A percentile compares a stretch with the other conserved stretches of the same genome.
phyloP scores from a whole-genome alignment of 306 rosid species.

The Luffa aegyptiaca region DNA sequence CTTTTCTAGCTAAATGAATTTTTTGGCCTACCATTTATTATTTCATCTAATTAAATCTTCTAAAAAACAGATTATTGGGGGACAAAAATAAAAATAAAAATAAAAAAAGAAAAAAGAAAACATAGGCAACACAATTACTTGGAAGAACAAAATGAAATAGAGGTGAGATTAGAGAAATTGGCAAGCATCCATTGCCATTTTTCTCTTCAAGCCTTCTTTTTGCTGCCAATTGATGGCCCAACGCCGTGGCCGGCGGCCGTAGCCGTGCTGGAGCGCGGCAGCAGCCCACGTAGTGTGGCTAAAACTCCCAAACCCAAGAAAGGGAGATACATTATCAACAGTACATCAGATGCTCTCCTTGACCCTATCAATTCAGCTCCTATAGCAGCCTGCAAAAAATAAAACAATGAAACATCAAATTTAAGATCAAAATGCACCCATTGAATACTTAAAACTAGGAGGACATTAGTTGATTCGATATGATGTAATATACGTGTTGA shows the following conservation, averaged over 20 bases:
- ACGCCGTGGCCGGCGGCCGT: constrained; percentile 14
- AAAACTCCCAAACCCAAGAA: constrained; percentile 45
- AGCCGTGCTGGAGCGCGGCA: constrained; percentile 22
- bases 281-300: constrained; percentile 46
- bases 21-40: no score
- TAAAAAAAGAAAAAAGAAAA: no score
- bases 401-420: not conserved
- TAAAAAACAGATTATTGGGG: no score
- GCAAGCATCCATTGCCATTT: not conserved
- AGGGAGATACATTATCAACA: constrained; percentile 37
- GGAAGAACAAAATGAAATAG: not conserved
- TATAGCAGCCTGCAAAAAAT: constrained; percentile 39
- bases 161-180: not conserved
- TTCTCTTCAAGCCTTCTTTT: constrained; percentile 36
- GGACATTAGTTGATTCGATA: no score
- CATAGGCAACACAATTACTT: no score
- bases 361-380: constrained; percentile 47
- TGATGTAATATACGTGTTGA: no score
- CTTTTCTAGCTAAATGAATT: no score
- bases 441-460: no score
- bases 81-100: no score
- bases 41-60: no score
- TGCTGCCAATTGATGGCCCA: constrained; percentile 26
- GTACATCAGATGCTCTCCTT: constrained; percentile 40
- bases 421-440: no score